Evolutionary conservation across 1,284 basidiomycete genomes (phyloP).

Genomic region (Ustilago trichophora): DNA sequence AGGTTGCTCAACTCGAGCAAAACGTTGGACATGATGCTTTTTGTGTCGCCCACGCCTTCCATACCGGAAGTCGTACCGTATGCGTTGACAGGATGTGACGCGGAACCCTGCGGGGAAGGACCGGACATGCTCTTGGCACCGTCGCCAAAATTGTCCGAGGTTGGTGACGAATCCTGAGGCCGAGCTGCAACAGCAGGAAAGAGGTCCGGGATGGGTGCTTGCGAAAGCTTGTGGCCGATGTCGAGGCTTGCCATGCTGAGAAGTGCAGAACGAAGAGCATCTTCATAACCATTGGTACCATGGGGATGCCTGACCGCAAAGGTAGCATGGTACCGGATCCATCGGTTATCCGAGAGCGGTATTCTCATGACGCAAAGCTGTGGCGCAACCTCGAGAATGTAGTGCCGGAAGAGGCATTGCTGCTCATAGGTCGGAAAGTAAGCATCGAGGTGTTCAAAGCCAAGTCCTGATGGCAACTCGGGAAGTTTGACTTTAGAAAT

Average conservation of each 20-base stretch:
- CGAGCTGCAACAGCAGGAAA: constrained; percentile 13
- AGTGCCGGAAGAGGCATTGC: constrained; percentile 40
- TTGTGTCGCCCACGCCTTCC: constrained; percentile 5
- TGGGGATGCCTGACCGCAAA: constrained; percentile 32
- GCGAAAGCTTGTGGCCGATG: constrained; percentile 36
- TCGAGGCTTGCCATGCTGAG: constrained; percentile 44
- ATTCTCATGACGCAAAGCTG: constrained; percentile 34
- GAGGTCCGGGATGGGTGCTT: constrained; percentile 28
- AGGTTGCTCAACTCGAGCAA: constrained; percentile 39
- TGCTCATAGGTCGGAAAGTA: constrained; percentile 42
- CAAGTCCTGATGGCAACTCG: constrained; percentile 30
- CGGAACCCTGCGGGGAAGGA: constrained; percentile 1
- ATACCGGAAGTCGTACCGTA: not conserved
- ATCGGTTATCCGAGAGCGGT: constrained; percentile 36
- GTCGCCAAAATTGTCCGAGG: not conserved
- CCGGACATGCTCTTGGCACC: not conserved
- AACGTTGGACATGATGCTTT: constrained; percentile 33
- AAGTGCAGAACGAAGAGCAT: constrained; percentile 36
- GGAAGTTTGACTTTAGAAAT: constrained; percentile 33
- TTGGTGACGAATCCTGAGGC: constrained; percentile 3
- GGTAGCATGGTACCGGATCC: constrained; percentile 38
- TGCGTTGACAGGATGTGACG: not conserved
- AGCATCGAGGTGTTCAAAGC: constrained; percentile 40
- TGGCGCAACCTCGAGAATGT: constrained; percentile 38
- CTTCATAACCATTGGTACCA: constrained; percentile 35